Conservation (phyloP, 2,329 filamentous ascomycete genomes). For the Pseudogymnoascus sp. region DNA sequence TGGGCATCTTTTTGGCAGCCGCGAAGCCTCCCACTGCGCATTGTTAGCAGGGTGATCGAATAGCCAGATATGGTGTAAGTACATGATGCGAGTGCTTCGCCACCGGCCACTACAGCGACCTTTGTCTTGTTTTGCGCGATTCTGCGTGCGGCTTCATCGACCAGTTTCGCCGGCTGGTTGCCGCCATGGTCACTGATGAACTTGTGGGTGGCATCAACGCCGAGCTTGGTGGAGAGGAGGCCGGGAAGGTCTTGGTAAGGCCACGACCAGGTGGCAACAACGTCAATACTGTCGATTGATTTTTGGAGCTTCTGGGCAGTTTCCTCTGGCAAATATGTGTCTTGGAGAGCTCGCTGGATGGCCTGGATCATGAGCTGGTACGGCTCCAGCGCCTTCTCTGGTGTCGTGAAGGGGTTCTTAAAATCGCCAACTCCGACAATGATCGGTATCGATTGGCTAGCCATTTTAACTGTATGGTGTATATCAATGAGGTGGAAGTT, state of each 20-base stretch:
- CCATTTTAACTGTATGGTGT: background rate
- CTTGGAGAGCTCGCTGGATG: conserved; percentile 41
- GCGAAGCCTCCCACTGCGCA: conserved; percentile 42
- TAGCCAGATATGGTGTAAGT: conserved; percentile 18
- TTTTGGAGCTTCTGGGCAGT: conserved; percentile 30
- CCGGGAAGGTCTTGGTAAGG: conserved; percentile 50
- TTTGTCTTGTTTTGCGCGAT: conserved; percentile 44
- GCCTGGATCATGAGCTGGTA: conserved; percentile 49
- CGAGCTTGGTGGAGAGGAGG: conserved; percentile 41
- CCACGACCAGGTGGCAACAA: conserved; percentile 59
- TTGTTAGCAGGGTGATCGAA: conserved; percentile 26
- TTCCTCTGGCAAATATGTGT: conserved; percentile 33
- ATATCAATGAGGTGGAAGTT: background rate
- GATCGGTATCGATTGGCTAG: conserved; percentile 34
- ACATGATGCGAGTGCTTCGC: conserved; percentile 55
- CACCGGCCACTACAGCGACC: conserved; percentile 52
- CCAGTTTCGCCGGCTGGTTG: conserved; percentile 50
- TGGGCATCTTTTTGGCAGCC: conserved; percentile 43
- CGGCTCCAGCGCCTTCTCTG: conserved; percentile 49
- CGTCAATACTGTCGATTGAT: conserved; percentile 47
- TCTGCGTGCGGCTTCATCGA: conserved; percentile 54
- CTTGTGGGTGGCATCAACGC: conserved; percentile 38
- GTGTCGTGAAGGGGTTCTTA: conserved; percentile 44
- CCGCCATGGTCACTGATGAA: conserved; percentile 51
- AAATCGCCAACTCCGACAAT: conserved; percentile 56